Evolutionary conservation across 2,329 filamentous ascomycete species (phyloP).

Genomic region (Neurospora sp.): DNA sequence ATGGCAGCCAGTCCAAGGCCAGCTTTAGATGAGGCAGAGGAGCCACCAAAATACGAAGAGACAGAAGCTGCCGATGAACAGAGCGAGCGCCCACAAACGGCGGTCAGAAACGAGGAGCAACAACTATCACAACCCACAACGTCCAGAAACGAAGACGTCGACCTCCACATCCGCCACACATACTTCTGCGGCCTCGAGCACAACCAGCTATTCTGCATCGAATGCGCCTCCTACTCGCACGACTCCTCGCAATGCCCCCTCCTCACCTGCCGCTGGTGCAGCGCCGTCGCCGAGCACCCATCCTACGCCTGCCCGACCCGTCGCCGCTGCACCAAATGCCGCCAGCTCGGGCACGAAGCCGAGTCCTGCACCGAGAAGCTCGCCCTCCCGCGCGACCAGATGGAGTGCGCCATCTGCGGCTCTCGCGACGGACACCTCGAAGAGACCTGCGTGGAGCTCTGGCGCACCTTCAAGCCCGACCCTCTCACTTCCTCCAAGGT

Average conservation of each 20-base stretch:
- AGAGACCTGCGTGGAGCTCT: slow-evolving; percentile 48
- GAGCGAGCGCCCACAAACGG: background rate
- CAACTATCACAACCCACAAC: background rate
- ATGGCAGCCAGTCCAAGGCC: background rate
- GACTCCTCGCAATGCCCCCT: slow-evolving; percentile 33
- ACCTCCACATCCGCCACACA: slow-evolving; percentile 12
- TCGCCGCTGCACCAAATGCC: slow-evolving; percentile 48
- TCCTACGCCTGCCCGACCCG: slow-evolving; percentile 40
- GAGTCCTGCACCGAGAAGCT: slow-evolving; percentile 48
- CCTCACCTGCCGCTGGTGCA: slow-evolving; percentile 39
- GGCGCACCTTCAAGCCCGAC: slow-evolving; percentile 44
- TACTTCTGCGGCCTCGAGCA: slow-evolving; percentile 43
- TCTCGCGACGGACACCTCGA: slow-evolving; percentile 45
- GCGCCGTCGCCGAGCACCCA: slow-evolving; percentile 32
- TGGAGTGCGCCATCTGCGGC: slow-evolving; percentile 51
- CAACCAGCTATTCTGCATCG: slow-evolving; percentile 36
- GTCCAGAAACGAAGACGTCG: background rate
- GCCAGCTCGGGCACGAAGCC: slow-evolving; percentile 48
- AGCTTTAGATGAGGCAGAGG: background rate
- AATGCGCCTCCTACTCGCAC: slow-evolving; percentile 42
- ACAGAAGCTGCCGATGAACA: background rate
- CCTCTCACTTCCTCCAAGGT: slow-evolving; percentile 36
- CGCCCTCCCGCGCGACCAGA: slow-evolving; percentile 36
- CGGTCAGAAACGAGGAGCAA: background rate
- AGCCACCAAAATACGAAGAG: background rate